Evolutionary conservation across 2,329 filamentous ascomycete genomes (phyloP), one percentile per base, ranked within the genome.

Genomic region (Thielaviopsis musarum): DNA sequence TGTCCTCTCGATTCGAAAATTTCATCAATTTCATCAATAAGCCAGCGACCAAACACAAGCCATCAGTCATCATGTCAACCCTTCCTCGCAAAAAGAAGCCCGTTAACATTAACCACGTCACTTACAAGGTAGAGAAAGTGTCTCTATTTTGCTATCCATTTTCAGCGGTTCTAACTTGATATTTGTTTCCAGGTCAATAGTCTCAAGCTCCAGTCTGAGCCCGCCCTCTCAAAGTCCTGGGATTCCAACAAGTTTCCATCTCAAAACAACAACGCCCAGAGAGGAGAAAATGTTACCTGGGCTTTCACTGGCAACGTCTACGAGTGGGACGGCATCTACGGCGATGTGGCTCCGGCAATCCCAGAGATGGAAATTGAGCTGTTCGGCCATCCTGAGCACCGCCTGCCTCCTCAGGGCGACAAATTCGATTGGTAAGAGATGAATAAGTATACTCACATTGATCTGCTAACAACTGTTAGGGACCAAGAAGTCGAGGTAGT

Each of bases 321-420:
- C 65, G 81, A 91, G 66, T 97, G 87, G 86, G 77, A 83, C 19
- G 89, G 90, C 12, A 88, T 95, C 2, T 87, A 79, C 65, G 93
- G 91, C 1, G 91, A 97, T 49, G 75, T 98, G 58, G 91, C 85
- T 6, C 90, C 90, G 0, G 75, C 74, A 56, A 79, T 84, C 58
- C 74, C 78, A 0, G 79, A 82, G 54, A 79, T 98, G 0, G 91
- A 97, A 73, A 65, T 77, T 7, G 74, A 85, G 65, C 80, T 98
- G 6, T 98, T 94, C 61, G 82, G 82, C 4, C 69, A 73, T 59
- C 76, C 79, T 0, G 71, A 73, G 5, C 74, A 79, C 53, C 73
- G 79, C 28, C 68, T 30, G 26, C 4, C 17, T 52, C 57, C 34
- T 4, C 57, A 58, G 17, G 57, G 57, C 17, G 57, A 54, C 9